Conservation (phyloP, 2,329 filamentous ascomycete species). For the Penicillium brevicompactum region DNA sequence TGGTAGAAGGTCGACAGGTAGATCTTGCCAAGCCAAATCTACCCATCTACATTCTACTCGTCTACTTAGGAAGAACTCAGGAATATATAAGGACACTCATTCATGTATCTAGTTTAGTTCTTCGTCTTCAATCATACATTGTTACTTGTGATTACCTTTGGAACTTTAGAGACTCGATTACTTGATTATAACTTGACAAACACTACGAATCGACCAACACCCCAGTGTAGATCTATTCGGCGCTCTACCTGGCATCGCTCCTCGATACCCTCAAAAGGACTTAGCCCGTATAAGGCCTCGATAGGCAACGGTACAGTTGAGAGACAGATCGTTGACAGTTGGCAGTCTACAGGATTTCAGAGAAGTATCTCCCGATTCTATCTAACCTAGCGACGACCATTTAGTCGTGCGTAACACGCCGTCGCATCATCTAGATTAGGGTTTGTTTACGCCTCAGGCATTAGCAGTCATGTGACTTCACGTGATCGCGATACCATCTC, state of each 20-base stretch:
- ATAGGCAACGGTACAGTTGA: background rate
- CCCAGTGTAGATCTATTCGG: background rate
- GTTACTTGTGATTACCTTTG: background rate
- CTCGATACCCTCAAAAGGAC: background rate
- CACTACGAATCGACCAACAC: background rate
- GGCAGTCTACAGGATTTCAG: background rate
- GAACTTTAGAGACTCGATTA: background rate
- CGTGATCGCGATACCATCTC: slow-evolving; percentile 2
- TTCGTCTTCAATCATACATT: background rate
- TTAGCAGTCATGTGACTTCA: background rate
- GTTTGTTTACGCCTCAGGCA: background rate
- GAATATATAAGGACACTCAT: background rate
- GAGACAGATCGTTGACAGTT: background rate
- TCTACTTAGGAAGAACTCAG: background rate
- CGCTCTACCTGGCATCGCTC: background rate
- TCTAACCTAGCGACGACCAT: no score
- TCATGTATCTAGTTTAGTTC: background rate
- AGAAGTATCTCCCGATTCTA: no score
- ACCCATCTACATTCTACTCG: no score
- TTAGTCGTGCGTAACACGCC: no score
- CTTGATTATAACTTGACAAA: background rate
- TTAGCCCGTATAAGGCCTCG: background rate
- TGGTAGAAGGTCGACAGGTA: no score
- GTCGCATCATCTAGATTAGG: background rate
- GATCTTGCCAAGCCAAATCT: no score